Evolutionary conservation across 208 protist genomes (phyloP).

Genomic region (Leishmania martiniquensis): DNA sequence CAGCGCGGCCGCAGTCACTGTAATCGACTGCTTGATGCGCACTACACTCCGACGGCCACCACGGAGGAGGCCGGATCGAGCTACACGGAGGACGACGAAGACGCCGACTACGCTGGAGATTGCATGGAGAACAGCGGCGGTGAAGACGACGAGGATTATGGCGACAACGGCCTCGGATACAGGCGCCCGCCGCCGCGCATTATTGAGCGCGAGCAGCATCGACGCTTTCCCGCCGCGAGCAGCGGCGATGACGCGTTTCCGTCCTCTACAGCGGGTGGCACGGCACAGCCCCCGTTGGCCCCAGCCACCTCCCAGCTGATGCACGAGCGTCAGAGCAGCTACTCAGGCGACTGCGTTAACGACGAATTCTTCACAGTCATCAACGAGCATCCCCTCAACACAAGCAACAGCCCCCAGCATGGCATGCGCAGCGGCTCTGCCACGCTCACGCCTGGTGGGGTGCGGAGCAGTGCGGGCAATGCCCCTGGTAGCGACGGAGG

Average conservation of each 20-base stretch:
- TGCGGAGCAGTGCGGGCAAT: constrained; percentile 6
- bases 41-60: constrained; percentile 70
- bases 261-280: not conserved
- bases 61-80: constrained; percentile 77
- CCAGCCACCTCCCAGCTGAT: constrained; percentile 9
- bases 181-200: constrained; percentile 66
- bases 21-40: constrained; percentile 11
- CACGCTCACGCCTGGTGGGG: not conserved
- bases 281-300: not conserved
- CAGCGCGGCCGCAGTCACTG: constrained; percentile 36
- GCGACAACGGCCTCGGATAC: constrained; percentile 12
- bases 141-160: constrained; percentile 22
- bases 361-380: not conserved
- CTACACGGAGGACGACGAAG: constrained; percentile 29
- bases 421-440: not conserved
- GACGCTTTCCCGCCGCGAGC: constrained; percentile 31
- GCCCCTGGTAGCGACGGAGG: constrained; percentile 22
- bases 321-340: constrained; percentile 10
- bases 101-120: constrained; percentile 30
- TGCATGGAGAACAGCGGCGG: constrained; percentile 24
- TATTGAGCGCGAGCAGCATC: constrained; percentile 87
- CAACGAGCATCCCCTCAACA: not conserved
- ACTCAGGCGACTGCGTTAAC: constrained; percentile 10
- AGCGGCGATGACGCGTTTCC: constrained; percentile 19
- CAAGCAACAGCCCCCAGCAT: not conserved